Conservation (phyloP, 305 asterid genomes). For the Plantago rigida region DNA sequence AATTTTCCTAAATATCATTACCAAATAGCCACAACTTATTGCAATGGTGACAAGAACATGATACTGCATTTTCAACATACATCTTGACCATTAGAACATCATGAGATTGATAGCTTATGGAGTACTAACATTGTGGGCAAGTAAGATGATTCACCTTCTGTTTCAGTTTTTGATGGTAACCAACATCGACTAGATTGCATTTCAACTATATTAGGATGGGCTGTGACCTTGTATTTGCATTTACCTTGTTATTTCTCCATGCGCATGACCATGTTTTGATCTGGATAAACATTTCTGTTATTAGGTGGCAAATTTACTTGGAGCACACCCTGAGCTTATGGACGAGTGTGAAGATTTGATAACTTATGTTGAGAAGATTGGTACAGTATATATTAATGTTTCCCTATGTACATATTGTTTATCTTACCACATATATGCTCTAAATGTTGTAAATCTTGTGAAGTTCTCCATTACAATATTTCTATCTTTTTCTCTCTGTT, state of each 20-base stretch:
- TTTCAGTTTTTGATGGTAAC: too few relatives aligned
- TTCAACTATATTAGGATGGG: too few relatives aligned
- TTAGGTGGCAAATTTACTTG: slow-evolving; percentile 66
- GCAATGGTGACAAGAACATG: too few relatives aligned
- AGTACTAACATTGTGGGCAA: too few relatives aligned
- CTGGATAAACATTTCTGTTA: slow-evolving; percentile 25
- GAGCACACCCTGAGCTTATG: slow-evolving; percentile 62
- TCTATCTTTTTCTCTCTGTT: background rate
- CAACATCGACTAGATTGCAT: too few relatives aligned
- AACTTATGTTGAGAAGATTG: slow-evolving; percentile 50
- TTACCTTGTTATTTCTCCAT: slow-evolving; percentile 22
- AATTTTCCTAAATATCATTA: background rate
- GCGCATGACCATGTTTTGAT: slow-evolving; percentile 22
- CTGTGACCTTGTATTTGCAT: slow-evolving; percentile 16
- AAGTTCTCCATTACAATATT: slow-evolving; percentile 19
- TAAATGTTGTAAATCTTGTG: slow-evolving; percentile 17
- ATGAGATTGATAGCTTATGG: too few relatives aligned
- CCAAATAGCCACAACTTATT: too few relatives aligned
- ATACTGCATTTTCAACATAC: too few relatives aligned
- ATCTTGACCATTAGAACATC: too few relatives aligned
- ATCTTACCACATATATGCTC: slow-evolving; percentile 16
- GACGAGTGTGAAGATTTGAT: slow-evolving; percentile 64
- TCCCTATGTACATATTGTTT: slow-evolving; percentile 2
- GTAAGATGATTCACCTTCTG: too few relatives aligned
- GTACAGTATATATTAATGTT: slow-evolving; percentile 26